Percentiles rank a stretch among this genome's conserved stretches.
phyloP scores from a whole-genome alignment of 352 stramenopile genomes.

The Phytophthora citricola region DNA sequence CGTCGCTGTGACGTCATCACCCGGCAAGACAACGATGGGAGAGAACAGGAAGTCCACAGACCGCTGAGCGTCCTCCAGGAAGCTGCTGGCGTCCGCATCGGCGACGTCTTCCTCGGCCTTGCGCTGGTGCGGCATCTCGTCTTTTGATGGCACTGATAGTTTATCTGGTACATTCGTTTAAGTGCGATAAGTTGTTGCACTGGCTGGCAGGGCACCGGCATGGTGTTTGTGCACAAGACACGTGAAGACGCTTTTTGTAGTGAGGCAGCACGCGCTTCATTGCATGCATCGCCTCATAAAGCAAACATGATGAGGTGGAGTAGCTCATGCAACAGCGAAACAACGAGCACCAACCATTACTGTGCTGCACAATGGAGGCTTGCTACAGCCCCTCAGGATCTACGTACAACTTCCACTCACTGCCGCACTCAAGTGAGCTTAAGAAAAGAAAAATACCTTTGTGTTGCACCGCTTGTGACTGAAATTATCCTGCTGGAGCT shows the following conservation, averaged over 20 bases:
- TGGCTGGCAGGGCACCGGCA: constrained; percentile 21
- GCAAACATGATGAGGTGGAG: neutral
- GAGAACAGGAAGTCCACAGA: constrained; percentile 85
- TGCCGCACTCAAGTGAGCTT: constrained; percentile 35
- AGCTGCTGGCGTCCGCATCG: constrained; percentile 55
- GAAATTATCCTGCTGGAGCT: constrained; percentile 22
- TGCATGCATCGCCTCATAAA: neutral
- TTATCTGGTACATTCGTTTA: constrained; percentile 28
- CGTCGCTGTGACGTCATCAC: constrained; percentile 81
- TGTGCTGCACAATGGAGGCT: neutral
- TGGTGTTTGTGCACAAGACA: neutral
- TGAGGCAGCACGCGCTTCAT: neutral
- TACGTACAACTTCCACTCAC: constrained; percentile 9
- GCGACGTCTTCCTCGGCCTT: constrained; percentile 43
- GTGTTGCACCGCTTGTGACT: constrained; percentile 23
- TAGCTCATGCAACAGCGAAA: neutral
- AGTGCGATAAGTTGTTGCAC: constrained; percentile 32
- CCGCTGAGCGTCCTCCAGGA: constrained; percentile 78
- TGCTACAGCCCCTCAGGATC: constrained; percentile 9
- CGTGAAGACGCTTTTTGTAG: neutral
- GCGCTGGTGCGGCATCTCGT: constrained; percentile 53
- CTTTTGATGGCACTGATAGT: constrained; percentile 2
- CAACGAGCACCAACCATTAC: neutral
- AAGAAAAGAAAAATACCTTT: constrained; percentile 39
- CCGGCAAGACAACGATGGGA: constrained; percentile 69